These are phyloP conservation scores for Hypoxylon subgilvum DNA, from an alignment of 495 filamentous ascomycete genomes.

Conservation along the genomic window DNA sequence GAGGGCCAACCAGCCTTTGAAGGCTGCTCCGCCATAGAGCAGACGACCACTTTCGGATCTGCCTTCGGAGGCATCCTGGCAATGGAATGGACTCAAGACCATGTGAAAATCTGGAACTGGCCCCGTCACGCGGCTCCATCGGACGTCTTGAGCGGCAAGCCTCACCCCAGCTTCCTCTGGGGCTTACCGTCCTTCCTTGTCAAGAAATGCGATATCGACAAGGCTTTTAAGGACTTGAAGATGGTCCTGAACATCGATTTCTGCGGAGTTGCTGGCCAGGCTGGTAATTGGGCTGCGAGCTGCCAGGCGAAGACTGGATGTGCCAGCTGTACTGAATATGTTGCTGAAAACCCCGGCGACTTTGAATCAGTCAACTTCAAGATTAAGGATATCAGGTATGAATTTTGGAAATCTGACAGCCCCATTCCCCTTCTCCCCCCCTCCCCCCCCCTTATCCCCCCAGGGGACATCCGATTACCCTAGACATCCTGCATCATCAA, in stretches of 20 bases:
- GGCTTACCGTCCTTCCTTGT: slow-evolving; percentile 58
- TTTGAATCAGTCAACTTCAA: slow-evolving; percentile 65
- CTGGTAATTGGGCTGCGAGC: slow-evolving; percentile 30
- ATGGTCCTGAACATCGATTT: slow-evolving; percentile 58
- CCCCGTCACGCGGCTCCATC: slow-evolving; percentile 55
- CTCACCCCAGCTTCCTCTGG: slow-evolving; percentile 64
- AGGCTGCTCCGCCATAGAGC: slow-evolving; percentile 47
- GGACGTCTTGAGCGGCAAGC: slow-evolving; percentile 59
- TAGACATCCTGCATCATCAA: no score
- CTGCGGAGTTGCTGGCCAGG: slow-evolving; percentile 54
- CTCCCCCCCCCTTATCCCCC: no score
- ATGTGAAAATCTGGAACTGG: slow-evolving; percentile 79
- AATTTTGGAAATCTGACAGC: no score
- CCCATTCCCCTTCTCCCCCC: no score
- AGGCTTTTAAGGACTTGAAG: slow-evolving; percentile 53
- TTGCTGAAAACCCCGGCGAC: slow-evolving; percentile 60
- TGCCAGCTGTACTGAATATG: slow-evolving; percentile 61
- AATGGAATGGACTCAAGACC: slow-evolving; percentile 69
- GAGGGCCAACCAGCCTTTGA: slow-evolving; percentile 37
- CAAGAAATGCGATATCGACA: slow-evolving; percentile 50
- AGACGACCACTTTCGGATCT: slow-evolving; percentile 69
- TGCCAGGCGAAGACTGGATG: slow-evolving; percentile 28
- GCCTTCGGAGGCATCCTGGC: slow-evolving; percentile 71
- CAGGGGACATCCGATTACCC: no score
- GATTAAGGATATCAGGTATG: slow-evolving; percentile 62